These are phyloP conservation scores for Didymella lethalis DNA, from an alignment of 2,329 filamentous ascomycete species.

Conservation along the genomic window DNA sequence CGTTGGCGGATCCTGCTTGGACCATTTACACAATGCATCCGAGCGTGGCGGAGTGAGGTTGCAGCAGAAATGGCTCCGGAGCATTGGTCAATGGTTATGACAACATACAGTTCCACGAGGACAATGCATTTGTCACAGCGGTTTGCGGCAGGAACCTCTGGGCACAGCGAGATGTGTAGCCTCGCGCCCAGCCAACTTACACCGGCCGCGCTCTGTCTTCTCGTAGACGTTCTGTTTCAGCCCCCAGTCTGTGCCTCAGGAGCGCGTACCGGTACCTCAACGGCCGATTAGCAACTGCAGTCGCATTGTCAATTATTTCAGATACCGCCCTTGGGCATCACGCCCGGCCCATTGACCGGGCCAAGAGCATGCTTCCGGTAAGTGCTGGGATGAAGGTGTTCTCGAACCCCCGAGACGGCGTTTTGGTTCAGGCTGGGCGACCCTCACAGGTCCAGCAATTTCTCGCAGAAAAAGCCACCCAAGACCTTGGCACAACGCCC, in stretches of 20 bases:
- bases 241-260: conserved; percentile 19
- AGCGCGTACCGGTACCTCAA: conserved; percentile 24
- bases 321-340: conserved; percentile 24
- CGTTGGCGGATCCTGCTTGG: conserved; percentile 40
- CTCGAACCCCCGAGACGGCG: conserved; percentile 44
- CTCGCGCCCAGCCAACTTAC: conserved; percentile 4
- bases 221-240: conserved; percentile 28
- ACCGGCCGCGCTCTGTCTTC: background rate
- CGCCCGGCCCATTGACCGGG: conserved; percentile 33
- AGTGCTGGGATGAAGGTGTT: conserved; percentile 34
- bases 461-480: conserved; percentile 42
- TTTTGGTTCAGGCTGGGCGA: conserved; percentile 38
- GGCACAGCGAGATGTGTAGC: conserved; percentile 1
- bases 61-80: conserved; percentile 19
- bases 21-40: conserved; percentile 32
- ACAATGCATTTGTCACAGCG: conserved; percentile 28
- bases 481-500: conserved; percentile 48
- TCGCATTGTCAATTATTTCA: conserved; percentile 14
- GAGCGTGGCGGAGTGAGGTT: conserved; percentile 37
- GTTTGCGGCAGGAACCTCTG: conserved; percentile 2
- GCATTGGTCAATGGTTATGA: conserved; percentile 26
- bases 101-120: conserved; percentile 31
- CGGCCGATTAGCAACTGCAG: conserved; percentile 23
- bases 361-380: conserved; percentile 46
- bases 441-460: conserved; percentile 33